Evolutionary conservation across 2,329 filamentous ascomycete genomes (phyloP).

Genomic region (Akanthomyces muscarius): DNA sequence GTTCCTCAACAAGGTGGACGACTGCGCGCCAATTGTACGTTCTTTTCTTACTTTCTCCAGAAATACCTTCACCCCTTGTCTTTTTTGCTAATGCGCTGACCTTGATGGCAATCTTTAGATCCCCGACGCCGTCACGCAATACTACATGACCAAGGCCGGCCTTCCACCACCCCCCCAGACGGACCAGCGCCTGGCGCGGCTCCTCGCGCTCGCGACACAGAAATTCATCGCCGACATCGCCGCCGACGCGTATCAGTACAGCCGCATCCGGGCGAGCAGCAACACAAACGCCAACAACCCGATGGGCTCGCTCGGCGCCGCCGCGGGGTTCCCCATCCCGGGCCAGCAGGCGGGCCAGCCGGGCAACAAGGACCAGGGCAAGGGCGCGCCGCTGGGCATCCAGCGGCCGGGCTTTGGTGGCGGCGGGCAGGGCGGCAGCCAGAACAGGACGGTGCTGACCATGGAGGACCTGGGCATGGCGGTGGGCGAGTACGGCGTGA

Average conservation of each 20-base stretch:
- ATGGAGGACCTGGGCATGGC: conserved; percentile 99
- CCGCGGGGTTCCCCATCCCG: conserved; percentile 63
- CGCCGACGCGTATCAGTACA: conserved; percentile 96
- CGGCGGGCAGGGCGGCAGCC: conserved; percentile 80
- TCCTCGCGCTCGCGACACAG: conserved; percentile 94
- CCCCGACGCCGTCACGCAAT: conserved; percentile 93
- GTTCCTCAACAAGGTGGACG: conserved; percentile 94
- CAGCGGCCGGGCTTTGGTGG: conserved; percentile 79
- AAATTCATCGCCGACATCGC: conserved; percentile 98
- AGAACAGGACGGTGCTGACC: conserved; percentile 89
- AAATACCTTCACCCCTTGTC: too few relatives aligned
- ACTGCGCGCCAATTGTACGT: conserved; percentile 92
- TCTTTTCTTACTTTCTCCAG: conserved; percentile 19
- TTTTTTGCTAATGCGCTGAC: neutral
- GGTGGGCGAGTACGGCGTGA: conserved; percentile 94
- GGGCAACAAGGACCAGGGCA: conserved; percentile 54
- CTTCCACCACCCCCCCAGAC: conserved; percentile 90
- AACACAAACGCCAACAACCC: conserved; percentile 83
- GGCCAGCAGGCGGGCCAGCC: conserved; percentile 58
- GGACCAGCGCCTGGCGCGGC: conserved; percentile 82
- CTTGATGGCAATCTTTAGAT: conserved; percentile 56
- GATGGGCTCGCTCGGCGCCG: conserved; percentile 79
- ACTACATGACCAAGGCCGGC: conserved; percentile 94
- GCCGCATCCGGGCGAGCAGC: conserved; percentile 89
- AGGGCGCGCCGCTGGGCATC: conserved; percentile 61